Evolutionary conservation across 805 yeast species (phyloP), one percentile per base, ranked within the genome.

Genomic region (Saturnispora quitensis): DNA sequence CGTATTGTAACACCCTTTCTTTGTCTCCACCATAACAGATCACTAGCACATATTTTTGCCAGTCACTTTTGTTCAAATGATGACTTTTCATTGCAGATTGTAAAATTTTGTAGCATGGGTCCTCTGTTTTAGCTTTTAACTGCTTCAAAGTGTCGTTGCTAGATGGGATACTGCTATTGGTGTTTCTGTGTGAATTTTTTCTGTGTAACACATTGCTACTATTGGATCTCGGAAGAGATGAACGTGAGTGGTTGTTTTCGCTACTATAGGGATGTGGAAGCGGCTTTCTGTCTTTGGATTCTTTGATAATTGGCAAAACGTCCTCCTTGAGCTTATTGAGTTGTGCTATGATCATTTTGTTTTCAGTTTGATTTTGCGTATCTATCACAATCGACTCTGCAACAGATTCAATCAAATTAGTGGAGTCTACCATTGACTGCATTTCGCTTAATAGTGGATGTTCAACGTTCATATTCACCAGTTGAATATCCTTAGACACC

Each of bases 21-120:
- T 85, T 85, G 64, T 89, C 96, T 24, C 93, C 96, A 20, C 93
- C 96, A 63, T 88, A 89, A 62, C 95, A 86, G 15, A 91, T 86
- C 17, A 90, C 89, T 48, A 91, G 70, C 2, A 90, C 96, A 63
- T 89, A 91, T 60, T 88, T 85, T 49, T 86, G 76, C 90, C 96
- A 86, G 62, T 89, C 96, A 48, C 80, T 83, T 33, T 80, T 78
- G 45, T 80, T 81, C 47, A 91, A 74, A 53, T 82, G 82, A 68
- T 90, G 95, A 55, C 95, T 76, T 58, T 83, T 80, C 86, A 89
- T 83, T 5, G 96, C 97, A 35, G 85, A 88, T 61, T 87, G 95
- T 45, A 93, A 70, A 22, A 91, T 84, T 64, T 86, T 86, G 59
- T 85, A 82, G 64, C 97, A 89, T 2, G 97, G 89, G 60, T 91